These are phyloP conservation scores for Colletotrichum liriopes DNA, from an alignment of 2,329 filamentous ascomycete genomes.

Conservation along the genomic window DNA sequence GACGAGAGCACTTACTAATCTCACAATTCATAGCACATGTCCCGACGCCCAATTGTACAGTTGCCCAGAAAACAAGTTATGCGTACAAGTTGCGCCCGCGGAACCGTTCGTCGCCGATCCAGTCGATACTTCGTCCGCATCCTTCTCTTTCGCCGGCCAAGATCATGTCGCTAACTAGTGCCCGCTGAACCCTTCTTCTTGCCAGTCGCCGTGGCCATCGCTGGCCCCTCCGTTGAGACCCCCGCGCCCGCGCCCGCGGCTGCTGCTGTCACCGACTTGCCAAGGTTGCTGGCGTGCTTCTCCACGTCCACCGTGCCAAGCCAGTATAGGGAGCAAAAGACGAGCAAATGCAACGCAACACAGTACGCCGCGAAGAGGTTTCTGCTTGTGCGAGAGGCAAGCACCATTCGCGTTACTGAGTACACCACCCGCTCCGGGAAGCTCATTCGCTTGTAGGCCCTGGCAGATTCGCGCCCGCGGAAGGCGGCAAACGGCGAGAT, in stretches of 20 bases:
- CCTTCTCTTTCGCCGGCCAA: not conserved
- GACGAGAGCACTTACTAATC: conserved; percentile 27
- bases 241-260: conserved; percentile 55
- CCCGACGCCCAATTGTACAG: conserved; percentile 29
- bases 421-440: conserved; percentile 92
- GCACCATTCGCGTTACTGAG: conserved; percentile 89
- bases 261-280: conserved; percentile 62
- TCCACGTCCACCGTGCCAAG: conserved; percentile 80
- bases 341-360: conserved; percentile 86
- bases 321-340: conserved; percentile 91
- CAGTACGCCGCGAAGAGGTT: conserved; percentile 97
- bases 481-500: conserved; percentile 97
- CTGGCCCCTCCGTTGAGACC: conserved; percentile 48
- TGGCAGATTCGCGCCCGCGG: conserved; percentile 89
- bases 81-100: conserved; percentile 3
- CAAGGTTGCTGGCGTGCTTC: conserved; percentile 71
- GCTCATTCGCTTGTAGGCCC: conserved; percentile 94
- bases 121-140: not conserved
- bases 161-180: conserved; percentile 46
- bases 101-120: not conserved
- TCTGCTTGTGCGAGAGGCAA: conserved; percentile 90
- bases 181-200: conserved; percentile 72
- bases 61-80: conserved; percentile 15
- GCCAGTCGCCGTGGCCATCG: conserved; percentile 70
- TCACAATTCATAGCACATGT: conserved; percentile 25